Percentiles rank a stretch among this genome's conserved stretches.
These are phyloP conservation scores for Hevea brasiliensis DNA, from an alignment of 345 rosid species.

Conservation along the genomic window DNA sequence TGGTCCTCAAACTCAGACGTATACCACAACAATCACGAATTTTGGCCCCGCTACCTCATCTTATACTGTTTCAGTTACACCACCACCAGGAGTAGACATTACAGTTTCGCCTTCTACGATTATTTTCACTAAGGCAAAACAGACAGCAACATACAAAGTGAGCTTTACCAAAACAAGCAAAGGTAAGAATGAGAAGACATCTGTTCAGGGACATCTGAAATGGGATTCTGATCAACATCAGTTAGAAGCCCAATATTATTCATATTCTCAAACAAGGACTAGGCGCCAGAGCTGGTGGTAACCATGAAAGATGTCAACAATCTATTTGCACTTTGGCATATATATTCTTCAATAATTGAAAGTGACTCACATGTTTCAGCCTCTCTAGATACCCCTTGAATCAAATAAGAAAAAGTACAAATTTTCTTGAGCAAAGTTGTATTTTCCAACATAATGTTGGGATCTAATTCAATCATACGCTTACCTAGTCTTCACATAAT, in stretches of 20 bases:
- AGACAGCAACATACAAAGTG: conserved; percentile 39
- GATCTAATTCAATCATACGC: no score
- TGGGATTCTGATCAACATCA: conserved; percentile 36
- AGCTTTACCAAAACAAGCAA: conserved; percentile 25
- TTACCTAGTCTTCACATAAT: no score
- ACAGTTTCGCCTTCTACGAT: conserved; percentile 36
- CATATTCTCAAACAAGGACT: neutral
- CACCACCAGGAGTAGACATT: conserved; percentile 38
- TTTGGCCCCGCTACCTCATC: conserved; percentile 38
- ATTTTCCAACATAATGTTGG: no score
- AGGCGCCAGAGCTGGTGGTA: neutral
- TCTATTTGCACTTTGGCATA: neutral
- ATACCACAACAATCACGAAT: conserved; percentile 44
- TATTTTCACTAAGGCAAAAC: conserved; percentile 34
- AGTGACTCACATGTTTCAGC: neutral
- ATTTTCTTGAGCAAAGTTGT: no score
- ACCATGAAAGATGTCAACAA: neutral
- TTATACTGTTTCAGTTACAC: conserved; percentile 22
- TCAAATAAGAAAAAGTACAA: no score
- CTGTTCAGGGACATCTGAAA: no score
- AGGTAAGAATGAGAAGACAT: neutral
- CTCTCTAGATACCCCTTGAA: no score
- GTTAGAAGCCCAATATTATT: conserved; percentile 44
- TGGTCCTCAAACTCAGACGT: conserved; percentile 40
- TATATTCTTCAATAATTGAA: neutral